Base-by-base conservation (phyloP, 2,329 filamentous ascomycete genomes). In the Diplodia corticola region DNA sequence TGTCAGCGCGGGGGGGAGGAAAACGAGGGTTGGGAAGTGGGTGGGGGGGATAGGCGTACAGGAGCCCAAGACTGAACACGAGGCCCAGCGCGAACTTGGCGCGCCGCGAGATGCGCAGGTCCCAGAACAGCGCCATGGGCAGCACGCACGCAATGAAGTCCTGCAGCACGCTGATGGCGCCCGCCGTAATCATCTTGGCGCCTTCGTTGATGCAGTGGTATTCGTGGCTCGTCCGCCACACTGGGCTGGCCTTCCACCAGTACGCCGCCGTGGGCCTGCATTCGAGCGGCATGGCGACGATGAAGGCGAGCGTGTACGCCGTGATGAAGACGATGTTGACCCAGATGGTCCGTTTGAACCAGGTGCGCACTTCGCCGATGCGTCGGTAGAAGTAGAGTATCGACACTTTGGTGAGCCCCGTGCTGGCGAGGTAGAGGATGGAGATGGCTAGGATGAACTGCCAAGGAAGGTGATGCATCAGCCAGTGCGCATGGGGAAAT, bases 61-160 rank as follows among this genome's bases (percentile, higher is more conserved):
- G 73, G 4, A 82, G 73, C 1, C 82, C 79, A 7, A 81, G 67
- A 5, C 73, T 79, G 74, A 80, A 76, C 70, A 83, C 76, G 50
- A 80, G 78, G 50, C 81, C 79, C 5, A 82, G 70, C 0, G 76
- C 79, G 28, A 81, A 66, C 70, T 81, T 83, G 69, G 83, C 81
- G 20, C 75, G 72, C 17, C 65, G 70, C 4, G 79, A 75, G 46
- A 84, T 76, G 30, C 78, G 75, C 5, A 83, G 72, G n/a, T 80
- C 78, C 73, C 78, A 75, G 6, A 82, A 78, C 33, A 83, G 76
- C 24, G 82, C 74, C 12, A 80, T 72, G 0, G 82, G 82, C 26
- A 83, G 69, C 1, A 73, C 69, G 53, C 78, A 77, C 1, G 80
- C 75, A 66, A 81, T 71, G 7, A 81, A 69, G 63, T 82, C 80